These are phyloP conservation scores for Suillus subluteus DNA, from an alignment of 768 basidiomycete genomes.

Conservation along the genomic window DNA sequence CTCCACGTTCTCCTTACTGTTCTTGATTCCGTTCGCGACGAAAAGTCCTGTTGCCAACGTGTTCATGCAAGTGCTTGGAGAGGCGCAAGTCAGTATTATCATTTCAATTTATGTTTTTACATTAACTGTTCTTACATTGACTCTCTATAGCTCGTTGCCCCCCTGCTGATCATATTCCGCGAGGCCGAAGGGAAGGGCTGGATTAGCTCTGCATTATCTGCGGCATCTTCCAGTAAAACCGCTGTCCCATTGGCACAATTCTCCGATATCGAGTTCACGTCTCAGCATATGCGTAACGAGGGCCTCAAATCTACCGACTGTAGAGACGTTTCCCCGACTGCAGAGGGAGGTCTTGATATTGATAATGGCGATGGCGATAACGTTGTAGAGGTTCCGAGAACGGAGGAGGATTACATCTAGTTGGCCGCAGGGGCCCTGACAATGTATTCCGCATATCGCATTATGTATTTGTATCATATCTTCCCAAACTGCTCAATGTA, in stretches of 20 bases:
- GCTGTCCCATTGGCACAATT: slow-evolving; percentile 21
- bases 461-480: not conserved
- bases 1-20: slow-evolving; percentile 28
- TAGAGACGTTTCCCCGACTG: not conserved
- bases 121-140: too few relatives aligned
- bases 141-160: slow-evolving; percentile 37
- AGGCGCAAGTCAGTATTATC: slow-evolving; percentile 32
- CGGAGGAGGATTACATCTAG: not conserved
- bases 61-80: slow-evolving; percentile 39
- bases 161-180: slow-evolving; percentile 42
- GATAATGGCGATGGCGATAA: not conserved
- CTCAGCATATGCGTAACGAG: slow-evolving; percentile 11
- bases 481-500: too few relatives aligned
- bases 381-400: slow-evolving; percentile 6
- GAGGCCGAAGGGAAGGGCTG: slow-evolving; percentile 43
- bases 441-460: not conserved
- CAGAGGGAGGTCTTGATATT: not conserved
- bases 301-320: not conserved
- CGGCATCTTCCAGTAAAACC: slow-evolving; percentile 4
- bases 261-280: slow-evolving; percentile 29
- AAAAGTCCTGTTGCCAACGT: slow-evolving; percentile 31
- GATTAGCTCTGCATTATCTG: slow-evolving; percentile 25
- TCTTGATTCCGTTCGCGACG: slow-evolving; percentile 31
- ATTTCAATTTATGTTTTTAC: not conserved
- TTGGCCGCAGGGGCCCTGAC: not conserved